Conservation (phyloP, 2,329 filamentous ascomycete genomes). For the Botryotinia globosa region DNA sequence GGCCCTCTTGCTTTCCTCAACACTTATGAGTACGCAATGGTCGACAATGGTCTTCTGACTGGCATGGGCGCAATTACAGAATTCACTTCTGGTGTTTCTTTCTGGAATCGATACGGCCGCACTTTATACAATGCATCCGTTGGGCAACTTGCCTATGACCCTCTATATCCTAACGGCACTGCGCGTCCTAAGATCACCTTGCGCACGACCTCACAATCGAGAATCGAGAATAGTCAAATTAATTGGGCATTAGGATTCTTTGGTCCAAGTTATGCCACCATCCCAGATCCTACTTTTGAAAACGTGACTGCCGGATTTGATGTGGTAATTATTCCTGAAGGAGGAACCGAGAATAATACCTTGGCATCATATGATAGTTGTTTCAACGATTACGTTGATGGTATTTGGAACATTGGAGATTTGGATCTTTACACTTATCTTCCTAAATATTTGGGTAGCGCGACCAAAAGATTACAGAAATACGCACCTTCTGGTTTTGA, state of each 20-base stretch:
- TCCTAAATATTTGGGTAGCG: constrained; percentile 45
- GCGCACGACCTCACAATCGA: constrained; percentile 52
- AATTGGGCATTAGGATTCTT: constrained; percentile 54
- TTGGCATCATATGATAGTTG: constrained; percentile 52
- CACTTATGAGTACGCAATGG: constrained; percentile 48
- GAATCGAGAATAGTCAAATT: constrained; percentile 54
- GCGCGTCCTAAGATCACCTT: constrained; percentile 49
- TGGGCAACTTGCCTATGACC: constrained; percentile 49
- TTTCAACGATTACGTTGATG: constrained; percentile 39
- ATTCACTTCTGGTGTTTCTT: constrained; percentile 48
- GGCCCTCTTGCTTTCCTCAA: constrained; percentile 54
- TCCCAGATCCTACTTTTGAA: constrained; percentile 41
- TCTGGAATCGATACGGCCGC: constrained; percentile 55
- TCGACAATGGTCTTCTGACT: constrained; percentile 45
- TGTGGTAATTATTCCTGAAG: constrained; percentile 51
- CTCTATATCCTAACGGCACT: constrained; percentile 46
- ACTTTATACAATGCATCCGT: constrained; percentile 49
- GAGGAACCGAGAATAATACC: constrained; percentile 51
- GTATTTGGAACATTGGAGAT: constrained; percentile 41
- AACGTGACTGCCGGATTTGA: constrained; percentile 46
- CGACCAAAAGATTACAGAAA: constrained; percentile 46
- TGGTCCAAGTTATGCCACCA: constrained; percentile 44
- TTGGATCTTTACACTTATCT: constrained; percentile 45
- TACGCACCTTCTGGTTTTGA: constrained; percentile 49
- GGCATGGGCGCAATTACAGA: constrained; percentile 50